Evolutionary conservation across 2,329 filamentous ascomycete genomes (phyloP), one percentile per base, ranked within the genome.

Genomic region (Kalaharituber pfeilii): DNA sequence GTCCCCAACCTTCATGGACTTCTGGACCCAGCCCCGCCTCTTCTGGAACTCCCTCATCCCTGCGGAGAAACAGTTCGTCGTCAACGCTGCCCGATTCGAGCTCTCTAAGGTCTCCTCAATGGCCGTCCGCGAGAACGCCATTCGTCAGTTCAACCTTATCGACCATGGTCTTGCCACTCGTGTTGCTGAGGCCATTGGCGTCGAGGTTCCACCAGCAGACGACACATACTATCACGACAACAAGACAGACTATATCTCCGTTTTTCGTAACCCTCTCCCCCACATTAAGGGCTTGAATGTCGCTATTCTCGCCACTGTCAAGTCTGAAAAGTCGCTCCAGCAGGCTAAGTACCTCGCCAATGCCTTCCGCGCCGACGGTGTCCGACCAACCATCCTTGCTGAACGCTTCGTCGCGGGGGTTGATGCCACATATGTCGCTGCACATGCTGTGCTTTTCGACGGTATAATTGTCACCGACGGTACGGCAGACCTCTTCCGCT

Each of bases 21-120:
- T 79, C 65, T 86, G 81, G 80, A 78, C 76, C 2, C 82, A 86
- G 65, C 76, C 81, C 0, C 76, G 82, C 1, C 72, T 86, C 11
- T 85, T 86, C 69, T 85, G 76, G 73, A 86, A 86, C 72, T 84
- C 80, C 0, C 70, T 86, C 50, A 70, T 74, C 1, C 71, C 74
- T 1, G 72, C 73, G 0, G 82, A 86, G 67, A 76, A 84, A 65
- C 81, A 86, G 63, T 80, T 84, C 64, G 67, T 86, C 36, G 73
- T 86, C 68, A 81, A 86, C 65, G 81, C 80, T 0, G 78, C 86
- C 53, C 79, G 82, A 26, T 85, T 86, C 66, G 82, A 86, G 68
- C 75, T 73, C 0, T 73, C 77, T 22, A 74, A 82, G 13, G 62
- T 86, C 29, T 69, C 72, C 60, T 79, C 76, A 42, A 60, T 67